A percentile compares a stretch with the other conserved stretches of the same genome.
phyloP scores from a whole-genome alignment of 2,329 filamentous ascomycete genomes.

The Chaetomiaceae sp. region DNA sequence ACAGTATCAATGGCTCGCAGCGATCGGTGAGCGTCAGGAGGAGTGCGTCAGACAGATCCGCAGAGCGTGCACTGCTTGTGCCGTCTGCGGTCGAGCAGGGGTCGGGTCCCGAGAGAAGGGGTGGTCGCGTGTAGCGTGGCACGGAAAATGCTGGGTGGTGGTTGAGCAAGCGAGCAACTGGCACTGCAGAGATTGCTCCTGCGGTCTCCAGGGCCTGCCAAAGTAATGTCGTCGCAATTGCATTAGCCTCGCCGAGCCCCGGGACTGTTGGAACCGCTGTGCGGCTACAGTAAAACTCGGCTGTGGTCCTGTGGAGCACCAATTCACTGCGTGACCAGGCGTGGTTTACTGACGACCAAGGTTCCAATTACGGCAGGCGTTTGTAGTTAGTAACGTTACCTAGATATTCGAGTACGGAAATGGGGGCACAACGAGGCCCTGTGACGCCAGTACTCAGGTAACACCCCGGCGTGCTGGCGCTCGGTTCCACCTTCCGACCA shows the following conservation, averaged over 20 bases:
- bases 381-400: too few relatives aligned
- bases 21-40: not conserved
- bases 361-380: too few relatives aligned
- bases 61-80: not conserved
- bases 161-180: constrained; percentile 14
- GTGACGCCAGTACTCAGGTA: too few relatives aligned
- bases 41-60: not conserved
- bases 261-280: constrained; percentile 10
- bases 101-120: not conserved
- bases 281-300: constrained; percentile 14
- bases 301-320: constrained; percentile 15
- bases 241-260: constrained; percentile 15
- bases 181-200: too few relatives aligned
- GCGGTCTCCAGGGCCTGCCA: constrained; percentile 21
- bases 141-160: constrained; percentile 8
- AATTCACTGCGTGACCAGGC: too few relatives aligned
- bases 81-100: constrained; percentile 5
- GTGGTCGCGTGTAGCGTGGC: constrained; percentile 2
- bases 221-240: constrained; percentile 18
- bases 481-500: not conserved
- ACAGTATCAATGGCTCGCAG: not conserved
- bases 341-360: too few relatives aligned
- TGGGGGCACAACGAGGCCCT: too few relatives aligned
- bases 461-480: too few relatives aligned
- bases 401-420: too few relatives aligned